Percentiles rank a stretch among this genome's conserved stretches.
Conservation (phyloP, 1,284 basidiomycete species). For the Boletus nobilissimus region DNA sequence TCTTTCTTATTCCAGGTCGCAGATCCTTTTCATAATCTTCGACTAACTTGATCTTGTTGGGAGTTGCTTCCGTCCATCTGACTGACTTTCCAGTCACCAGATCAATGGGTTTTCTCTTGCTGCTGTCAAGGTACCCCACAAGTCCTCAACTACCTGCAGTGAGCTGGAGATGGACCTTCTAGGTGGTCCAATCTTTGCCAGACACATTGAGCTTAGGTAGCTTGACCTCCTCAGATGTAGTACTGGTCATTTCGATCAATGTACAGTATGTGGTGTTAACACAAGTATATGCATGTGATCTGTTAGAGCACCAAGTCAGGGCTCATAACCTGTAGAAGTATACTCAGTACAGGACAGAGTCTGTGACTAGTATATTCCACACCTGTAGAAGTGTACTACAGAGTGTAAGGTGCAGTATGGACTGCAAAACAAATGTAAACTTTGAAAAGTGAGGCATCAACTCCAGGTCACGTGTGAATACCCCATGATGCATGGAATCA, state of each 20-base stretch:
- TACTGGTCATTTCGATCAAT: not conserved
- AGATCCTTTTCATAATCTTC: not conserved
- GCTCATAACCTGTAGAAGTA: not conserved
- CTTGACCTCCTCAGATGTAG: not conserved
- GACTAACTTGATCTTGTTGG: not conserved
- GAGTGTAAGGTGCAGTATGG: too few species aligned
- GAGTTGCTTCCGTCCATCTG: not conserved
- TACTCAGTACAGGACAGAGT: not conserved
- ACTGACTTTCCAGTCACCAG: not conserved
- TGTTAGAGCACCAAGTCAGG: not conserved
- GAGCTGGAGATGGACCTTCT: not conserved
- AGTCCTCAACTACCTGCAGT: not conserved
- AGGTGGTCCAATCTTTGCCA: not conserved
- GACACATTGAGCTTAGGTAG: not conserved
- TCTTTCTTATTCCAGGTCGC: not conserved
- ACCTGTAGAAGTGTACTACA: too few species aligned
- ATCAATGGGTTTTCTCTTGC: not conserved
- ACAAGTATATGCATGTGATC: not conserved
- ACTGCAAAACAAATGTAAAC: too few species aligned
- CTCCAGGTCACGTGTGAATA: too few species aligned
- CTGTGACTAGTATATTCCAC: too few species aligned
- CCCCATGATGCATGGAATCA: too few species aligned
- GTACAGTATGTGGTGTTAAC: not conserved
- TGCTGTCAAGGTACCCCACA: not conserved
- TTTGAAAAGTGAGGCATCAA: too few species aligned